A percentile compares a stretch with the other conserved stretches of the same genome.
Conservation (phyloP, 2,329 filamentous ascomycete species). For the Penicillium vulpinum region DNA sequence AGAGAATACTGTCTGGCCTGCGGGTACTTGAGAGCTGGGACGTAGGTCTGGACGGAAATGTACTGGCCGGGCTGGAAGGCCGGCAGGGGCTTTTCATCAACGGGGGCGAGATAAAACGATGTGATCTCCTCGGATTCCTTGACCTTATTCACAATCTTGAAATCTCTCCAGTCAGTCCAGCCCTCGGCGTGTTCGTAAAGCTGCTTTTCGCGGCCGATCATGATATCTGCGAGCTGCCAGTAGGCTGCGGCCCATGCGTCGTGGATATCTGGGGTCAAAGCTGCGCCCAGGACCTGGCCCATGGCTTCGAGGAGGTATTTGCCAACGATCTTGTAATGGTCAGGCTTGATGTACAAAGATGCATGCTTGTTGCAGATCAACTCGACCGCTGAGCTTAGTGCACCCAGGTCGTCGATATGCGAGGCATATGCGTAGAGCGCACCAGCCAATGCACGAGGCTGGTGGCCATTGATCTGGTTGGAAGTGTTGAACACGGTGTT, state of each 20-base stretch:
- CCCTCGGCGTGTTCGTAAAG: conserved; percentile 62
- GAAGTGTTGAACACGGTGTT: conserved; percentile 71
- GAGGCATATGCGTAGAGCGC: conserved; percentile 70
- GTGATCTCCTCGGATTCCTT: conserved; percentile 67
- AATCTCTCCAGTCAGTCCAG: conserved; percentile 69
- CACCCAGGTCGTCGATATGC: conserved; percentile 68
- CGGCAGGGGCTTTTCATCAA: conserved; percentile 62
- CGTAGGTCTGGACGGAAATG: conserved; percentile 61
- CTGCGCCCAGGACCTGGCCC: conserved; percentile 64
- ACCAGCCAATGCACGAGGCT: conserved; percentile 67
- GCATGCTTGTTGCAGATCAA: conserved; percentile 77
- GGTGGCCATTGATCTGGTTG: conserved; percentile 67
- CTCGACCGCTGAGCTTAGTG: conserved; percentile 58
- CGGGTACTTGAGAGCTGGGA: conserved; percentile 60
- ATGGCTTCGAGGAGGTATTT: conserved; percentile 69
- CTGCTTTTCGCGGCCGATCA: conserved; percentile 65
- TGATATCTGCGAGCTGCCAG: conserved; percentile 70
- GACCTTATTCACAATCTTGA: conserved; percentile 65
- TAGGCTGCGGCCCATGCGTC: conserved; percentile 72
- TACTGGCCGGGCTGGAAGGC: conserved; percentile 71
- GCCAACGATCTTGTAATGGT: conserved; percentile 71
- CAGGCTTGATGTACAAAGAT: conserved; percentile 65
- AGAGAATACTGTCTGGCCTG: conserved; percentile 74
- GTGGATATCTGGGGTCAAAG: conserved; percentile 64
- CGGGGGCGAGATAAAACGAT: conserved; percentile 68